Percentiles rank a stretch among this genome's conserved stretches.
These are phyloP conservation scores for Cudoniella acicularis DNA, from an alignment of 495 filamentous ascomycete species.

Conservation along the genomic window DNA sequence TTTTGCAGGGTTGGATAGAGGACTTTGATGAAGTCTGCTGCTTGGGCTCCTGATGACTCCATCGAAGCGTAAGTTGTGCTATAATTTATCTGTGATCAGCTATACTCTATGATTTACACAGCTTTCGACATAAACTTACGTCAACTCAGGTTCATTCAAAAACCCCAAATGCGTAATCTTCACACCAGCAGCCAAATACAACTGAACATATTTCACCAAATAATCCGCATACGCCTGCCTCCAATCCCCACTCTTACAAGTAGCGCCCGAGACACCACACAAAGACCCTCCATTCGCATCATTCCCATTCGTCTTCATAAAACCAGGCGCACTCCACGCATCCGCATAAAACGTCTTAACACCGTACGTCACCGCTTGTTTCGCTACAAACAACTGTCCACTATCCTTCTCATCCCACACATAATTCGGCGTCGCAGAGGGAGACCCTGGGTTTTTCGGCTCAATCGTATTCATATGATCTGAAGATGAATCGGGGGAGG, in stretches of 20 bases:
- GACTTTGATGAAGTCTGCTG: constrained; percentile 49
- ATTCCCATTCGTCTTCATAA: constrained; percentile 52
- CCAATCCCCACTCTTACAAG: constrained; percentile 49
- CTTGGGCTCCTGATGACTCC: constrained; percentile 44
- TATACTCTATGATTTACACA: background rate
- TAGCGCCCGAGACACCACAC: constrained; percentile 43
- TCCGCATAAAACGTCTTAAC: constrained; percentile 51
- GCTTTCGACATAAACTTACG: too few relatives aligned
- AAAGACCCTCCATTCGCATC: constrained; percentile 51
- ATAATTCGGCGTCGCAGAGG: constrained; percentile 39
- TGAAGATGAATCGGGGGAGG: constrained; percentile 36
- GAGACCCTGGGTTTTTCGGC: constrained; percentile 41
- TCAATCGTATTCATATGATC: constrained; percentile 48
- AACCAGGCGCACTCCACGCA: constrained; percentile 47
- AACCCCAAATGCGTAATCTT: constrained; percentile 46
- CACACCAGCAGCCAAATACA: constrained; percentile 48
- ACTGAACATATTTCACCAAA: constrained; percentile 47
- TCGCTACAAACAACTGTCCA: constrained; percentile 48
- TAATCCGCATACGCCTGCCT: constrained; percentile 53
- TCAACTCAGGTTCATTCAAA: constrained; percentile 33
- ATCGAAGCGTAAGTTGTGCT: constrained; percentile 42
- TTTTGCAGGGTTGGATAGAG: constrained; percentile 41
- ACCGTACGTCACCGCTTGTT: constrained; percentile 45
- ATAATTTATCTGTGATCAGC: background rate
- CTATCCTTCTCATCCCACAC: constrained; percentile 49